Base-by-base conservation (phyloP, 352 stramenopile species). In the Phytophthora uliginosa region DNA sequence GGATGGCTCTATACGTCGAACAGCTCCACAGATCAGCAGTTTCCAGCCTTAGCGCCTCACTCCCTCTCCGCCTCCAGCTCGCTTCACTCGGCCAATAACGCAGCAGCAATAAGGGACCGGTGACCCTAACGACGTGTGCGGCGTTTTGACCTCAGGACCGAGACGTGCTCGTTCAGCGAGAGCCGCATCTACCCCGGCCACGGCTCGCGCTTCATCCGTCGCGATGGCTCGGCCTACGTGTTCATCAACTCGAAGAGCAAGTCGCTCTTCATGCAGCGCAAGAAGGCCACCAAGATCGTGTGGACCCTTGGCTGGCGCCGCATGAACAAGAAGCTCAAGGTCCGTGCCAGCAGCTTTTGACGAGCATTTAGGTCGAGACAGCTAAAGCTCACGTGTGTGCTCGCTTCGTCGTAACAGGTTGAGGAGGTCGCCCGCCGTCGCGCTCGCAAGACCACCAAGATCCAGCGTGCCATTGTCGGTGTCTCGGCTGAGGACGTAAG, bases 261-360 rank as follows among this genome's bases (percentile, higher is more conserved):
- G 90, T 99, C 92, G 74, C 90, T 99, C 56, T 99, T 99, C 76
- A 77, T 99, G 79, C 98, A 99, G 89, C 91, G 97, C 79, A 99
- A 99, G 92, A 99, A 99, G 92, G 95, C 98, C 47, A 98, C 98
- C 59, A 99, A 99, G 88, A 98, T 99, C 70, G 95, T 98, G 66
- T 99, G 98, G 98, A 99, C 98, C 66, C 89, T 94, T 68, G 88
- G 84, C 68, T 99, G 98, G 98, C 95, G 98, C 80, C 95, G 97
- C 78, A 97, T 99, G 84, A 98, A 99, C 96, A 99, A 99, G 93
- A 99, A 99, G 94, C 97, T 98, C 79, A 98, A 99, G 78, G 92
- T 95, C 91, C 70, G 85, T 74, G 4, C 0, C 40, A 22, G 17
- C 17, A 24, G 45, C 12, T 7, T 15, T 13, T 7, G 18, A 4